Conservation (phyloP, 164 flowering plant genomes). For the Amborella trichopoda region DNA sequence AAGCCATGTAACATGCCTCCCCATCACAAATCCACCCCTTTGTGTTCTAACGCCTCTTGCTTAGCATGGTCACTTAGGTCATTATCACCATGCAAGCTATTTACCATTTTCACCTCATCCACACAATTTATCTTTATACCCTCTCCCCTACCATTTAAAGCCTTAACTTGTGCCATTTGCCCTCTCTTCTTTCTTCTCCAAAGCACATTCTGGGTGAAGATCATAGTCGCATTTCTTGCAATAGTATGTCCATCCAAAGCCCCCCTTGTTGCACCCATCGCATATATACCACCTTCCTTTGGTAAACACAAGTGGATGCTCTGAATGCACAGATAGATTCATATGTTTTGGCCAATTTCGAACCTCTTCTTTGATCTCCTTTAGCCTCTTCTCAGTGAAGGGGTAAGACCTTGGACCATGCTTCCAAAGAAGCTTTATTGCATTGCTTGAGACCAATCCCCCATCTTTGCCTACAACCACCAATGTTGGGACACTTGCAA, state of each 20-base stretch:
- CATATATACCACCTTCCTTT: slow-evolving; percentile 23
- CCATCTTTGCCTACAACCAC: slow-evolving; percentile 63
- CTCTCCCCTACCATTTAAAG: neutral
- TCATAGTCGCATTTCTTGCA: slow-evolving; percentile 46
- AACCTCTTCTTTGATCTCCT: slow-evolving; percentile 27
- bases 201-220: slow-evolving; percentile 52
- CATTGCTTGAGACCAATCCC: slow-evolving; percentile 35
- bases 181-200: slow-evolving; percentile 13
- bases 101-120: no score
- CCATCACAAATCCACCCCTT: slow-evolving; percentile 45
- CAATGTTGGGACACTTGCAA: slow-evolving; percentile 40
- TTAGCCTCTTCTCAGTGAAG: slow-evolving; percentile 43
- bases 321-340: slow-evolving; percentile 24
- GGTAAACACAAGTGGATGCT: slow-evolving; percentile 42
- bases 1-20: slow-evolving; percentile 23
- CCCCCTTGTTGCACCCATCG: slow-evolving; percentile 37
- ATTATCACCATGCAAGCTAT: slow-evolving; percentile 5
- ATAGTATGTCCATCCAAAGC: slow-evolving; percentile 36
- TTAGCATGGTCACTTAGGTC: neutral
- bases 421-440: slow-evolving; percentile 19
- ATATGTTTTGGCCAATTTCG: slow-evolving; percentile 53
- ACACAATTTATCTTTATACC: no score
- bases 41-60: neutral
- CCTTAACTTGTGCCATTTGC: neutral
- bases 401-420: slow-evolving; percentile 69